Percentiles rank a stretch among this genome's conserved stretches.
Conservation (phyloP, 2,329 filamentous ascomycete genomes). For the Trichoderma sp. region DNA sequence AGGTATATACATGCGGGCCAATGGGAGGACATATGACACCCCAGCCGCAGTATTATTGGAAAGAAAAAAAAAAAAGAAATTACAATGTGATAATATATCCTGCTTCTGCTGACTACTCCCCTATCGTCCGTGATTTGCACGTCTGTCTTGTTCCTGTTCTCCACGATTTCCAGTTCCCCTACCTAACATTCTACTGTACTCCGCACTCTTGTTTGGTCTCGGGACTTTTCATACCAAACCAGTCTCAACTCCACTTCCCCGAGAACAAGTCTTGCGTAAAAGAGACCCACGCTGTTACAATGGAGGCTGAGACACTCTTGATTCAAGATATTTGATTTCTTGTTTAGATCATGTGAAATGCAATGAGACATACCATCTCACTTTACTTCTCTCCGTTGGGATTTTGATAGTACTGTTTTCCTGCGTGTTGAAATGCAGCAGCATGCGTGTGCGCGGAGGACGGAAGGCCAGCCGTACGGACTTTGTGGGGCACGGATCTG, state of each 20-base stretch:
- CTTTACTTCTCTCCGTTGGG: neutral
- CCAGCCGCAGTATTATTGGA: neutral
- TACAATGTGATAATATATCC: neutral
- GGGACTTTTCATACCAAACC: conserved; percentile 15
- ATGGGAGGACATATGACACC: neutral
- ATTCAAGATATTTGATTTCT: neutral
- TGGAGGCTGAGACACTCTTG: neutral
- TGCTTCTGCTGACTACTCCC: neutral
- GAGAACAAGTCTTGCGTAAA: neutral
- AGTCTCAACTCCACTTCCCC: conserved; percentile 3
- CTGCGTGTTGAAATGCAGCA: neutral
- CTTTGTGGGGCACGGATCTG: neutral
- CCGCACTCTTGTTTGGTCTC: neutral
- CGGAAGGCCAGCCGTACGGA: neutral
- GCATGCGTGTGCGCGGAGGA: conserved; percentile 1
- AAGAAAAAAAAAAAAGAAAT: neutral
- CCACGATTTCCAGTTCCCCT: neutral
- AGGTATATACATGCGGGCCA: neutral
- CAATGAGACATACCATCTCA: neutral
- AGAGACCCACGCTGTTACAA: neutral
- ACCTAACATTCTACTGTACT: neutral
- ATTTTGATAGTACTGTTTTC: neutral
- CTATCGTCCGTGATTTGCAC: neutral
- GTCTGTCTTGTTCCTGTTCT: neutral
- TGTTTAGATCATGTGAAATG: conserved; percentile 1